phyloP scores from a whole-genome alignment of 768 basidiomycete species.

The Mycena filopes region DNA sequence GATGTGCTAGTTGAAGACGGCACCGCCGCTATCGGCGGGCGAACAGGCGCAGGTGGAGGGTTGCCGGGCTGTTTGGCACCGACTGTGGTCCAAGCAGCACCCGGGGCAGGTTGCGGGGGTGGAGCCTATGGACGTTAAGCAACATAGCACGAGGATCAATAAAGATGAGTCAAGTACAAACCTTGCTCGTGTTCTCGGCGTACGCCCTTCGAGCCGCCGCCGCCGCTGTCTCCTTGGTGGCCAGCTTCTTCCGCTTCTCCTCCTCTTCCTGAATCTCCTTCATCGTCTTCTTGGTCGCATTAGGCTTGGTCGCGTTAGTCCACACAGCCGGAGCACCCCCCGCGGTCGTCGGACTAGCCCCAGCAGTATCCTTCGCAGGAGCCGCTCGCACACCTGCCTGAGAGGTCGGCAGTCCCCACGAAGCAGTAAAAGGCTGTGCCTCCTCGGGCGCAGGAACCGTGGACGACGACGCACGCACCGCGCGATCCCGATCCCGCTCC shows the following conservation, averaged over 20 bases:
- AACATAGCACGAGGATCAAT: constrained; percentile 18
- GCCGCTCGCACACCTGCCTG: constrained; percentile 68
- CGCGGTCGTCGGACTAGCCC: constrained; percentile 33
- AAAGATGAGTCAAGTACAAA: constrained; percentile 42
- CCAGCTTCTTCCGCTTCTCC: constrained; percentile 80
- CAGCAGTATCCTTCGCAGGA: constrained; percentile 55
- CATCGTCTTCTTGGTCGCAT: constrained; percentile 86
- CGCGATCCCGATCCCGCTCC: constrained; percentile 77
- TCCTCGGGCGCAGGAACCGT: constrained; percentile 60
- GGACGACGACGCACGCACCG: constrained; percentile 58
- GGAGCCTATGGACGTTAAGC: constrained; percentile 42
- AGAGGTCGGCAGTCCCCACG: constrained; percentile 91
- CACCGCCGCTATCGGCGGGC: constrained; percentile 46
- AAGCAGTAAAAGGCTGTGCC: constrained; percentile 69
- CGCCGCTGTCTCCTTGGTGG: constrained; percentile 66
- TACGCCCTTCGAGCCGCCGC: constrained; percentile 75
- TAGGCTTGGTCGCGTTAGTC: constrained; percentile 70
- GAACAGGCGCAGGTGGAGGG: constrained; percentile 47
- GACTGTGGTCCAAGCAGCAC: constrained; percentile 87
- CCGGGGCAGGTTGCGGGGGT: constrained; percentile 40
- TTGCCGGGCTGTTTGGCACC: constrained; percentile 69
- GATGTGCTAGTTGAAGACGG: constrained; percentile 43
- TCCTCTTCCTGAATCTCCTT: constrained; percentile 99
- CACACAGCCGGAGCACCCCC: constrained; percentile 66
- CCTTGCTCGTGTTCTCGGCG: constrained; percentile 84